phyloP scores from a whole-genome alignment of 371 early-diverging fungal species.

The Funneliformis caledonium region DNA sequence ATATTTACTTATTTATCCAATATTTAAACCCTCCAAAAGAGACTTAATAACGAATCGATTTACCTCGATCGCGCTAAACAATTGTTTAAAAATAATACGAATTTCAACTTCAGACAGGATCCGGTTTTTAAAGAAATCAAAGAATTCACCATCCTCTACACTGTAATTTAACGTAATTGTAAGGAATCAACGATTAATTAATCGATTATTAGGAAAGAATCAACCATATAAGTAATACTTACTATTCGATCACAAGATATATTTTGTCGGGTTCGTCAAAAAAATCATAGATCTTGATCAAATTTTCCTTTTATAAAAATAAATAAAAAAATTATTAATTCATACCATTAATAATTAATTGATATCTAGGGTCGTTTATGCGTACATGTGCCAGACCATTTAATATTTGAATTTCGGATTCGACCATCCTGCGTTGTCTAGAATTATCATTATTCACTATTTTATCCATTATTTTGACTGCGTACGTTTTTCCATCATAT shows the following conservation, averaged over 20 bases:
- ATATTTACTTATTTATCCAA: background rate
- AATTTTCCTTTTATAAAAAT: background rate
- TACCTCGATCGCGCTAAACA: constrained; percentile 73
- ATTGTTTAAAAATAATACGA: constrained; percentile 79
- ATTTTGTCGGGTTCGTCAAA: constrained; percentile 12
- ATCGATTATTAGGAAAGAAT: background rate
- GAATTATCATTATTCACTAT: background rate
- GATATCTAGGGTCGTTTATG: background rate
- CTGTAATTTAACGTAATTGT: background rate
- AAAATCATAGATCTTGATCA: background rate
- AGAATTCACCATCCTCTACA: constrained; percentile 86
- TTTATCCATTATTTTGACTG: background rate
- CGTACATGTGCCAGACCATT: background rate
- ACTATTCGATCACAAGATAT: constrained; percentile 18
- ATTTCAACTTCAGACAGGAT: constrained; percentile 78
- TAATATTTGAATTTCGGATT: background rate
- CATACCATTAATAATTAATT: background rate
- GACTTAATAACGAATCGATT: constrained; percentile 38
- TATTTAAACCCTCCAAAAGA: background rate
- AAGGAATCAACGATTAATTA: background rate
- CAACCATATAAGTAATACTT: background rate
- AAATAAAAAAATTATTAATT: background rate
- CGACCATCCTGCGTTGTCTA: background rate
- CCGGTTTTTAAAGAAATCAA: constrained; percentile 79
- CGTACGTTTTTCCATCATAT: background rate